phyloP scores from a whole-genome alignment of 2,329 filamentous ascomycete genomes.

The Neofusicoccum cordaticola region DNA sequence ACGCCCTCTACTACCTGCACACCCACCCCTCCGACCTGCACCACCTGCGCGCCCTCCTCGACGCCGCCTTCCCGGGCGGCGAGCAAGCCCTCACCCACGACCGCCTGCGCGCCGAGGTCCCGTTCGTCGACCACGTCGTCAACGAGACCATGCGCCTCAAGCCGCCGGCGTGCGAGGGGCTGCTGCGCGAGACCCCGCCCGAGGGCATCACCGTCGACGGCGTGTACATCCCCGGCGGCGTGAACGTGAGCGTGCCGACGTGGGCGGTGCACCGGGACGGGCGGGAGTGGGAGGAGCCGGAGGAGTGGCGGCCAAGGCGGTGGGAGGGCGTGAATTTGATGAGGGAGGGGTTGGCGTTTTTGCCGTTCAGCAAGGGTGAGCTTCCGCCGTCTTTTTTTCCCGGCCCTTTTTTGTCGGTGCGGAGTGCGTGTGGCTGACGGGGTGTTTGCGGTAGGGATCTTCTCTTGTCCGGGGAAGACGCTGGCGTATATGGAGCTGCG shows the following conservation, averaged over 20 bases:
- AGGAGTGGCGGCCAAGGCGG: conserved; percentile 8
- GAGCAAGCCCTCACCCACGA: conserved; percentile 24
- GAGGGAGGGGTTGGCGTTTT: not conserved
- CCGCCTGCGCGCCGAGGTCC: conserved; percentile 24
- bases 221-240: conserved; percentile 32
- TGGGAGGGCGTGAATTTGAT: not conserved
- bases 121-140: conserved; percentile 40
- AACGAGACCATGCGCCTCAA: conserved; percentile 45
- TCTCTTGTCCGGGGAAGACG: conserved; percentile 24
- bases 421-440: too few species aligned
- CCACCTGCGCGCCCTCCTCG: too few species aligned
- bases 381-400: too few species aligned
- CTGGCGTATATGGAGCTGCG: conserved; percentile 24
- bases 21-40: not conserved
- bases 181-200: conserved; percentile 37
- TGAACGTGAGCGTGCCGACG: conserved; percentile 25
- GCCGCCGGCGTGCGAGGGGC: conserved; percentile 38
- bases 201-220: conserved; percentile 37
- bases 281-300: not conserved
- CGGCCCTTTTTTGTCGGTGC: too few species aligned
- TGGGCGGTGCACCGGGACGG: conserved; percentile 19
- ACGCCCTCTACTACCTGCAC: conserved; percentile 23
- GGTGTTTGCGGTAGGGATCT: conserved; percentile 9
- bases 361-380: conserved; percentile 11
- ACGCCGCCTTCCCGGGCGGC: conserved; percentile 7